A percentile compares a stretch with the other conserved stretches of the same genome.
Evolutionary conservation across 352 stramenopile species (phyloP).

Genomic region (Phytophthora constricta): DNA sequence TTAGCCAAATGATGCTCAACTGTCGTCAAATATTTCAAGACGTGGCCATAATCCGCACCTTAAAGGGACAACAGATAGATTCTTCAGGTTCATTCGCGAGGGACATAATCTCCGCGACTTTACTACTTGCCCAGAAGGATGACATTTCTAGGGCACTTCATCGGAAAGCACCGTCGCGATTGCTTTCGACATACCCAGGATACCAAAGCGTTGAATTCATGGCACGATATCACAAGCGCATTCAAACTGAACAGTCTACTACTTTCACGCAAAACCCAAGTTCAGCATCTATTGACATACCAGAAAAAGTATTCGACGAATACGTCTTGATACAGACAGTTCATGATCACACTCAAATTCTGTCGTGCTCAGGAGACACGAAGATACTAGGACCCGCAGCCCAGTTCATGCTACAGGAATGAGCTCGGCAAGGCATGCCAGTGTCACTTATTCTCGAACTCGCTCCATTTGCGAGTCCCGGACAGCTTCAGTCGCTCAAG

Average conservation of each 20-base stretch:
- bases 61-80: background rate
- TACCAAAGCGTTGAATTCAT: constrained; percentile 22
- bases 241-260: background rate
- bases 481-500: background rate
- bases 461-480: background rate
- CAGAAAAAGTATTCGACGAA: too few relatives aligned
- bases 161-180: background rate
- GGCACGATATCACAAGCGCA: background rate
- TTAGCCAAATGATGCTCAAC: constrained; percentile 34
- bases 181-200: constrained; percentile 30
- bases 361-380: too few relatives aligned
- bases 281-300: too few relatives aligned
- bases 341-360: too few relatives aligned
- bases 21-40: constrained; percentile 18
- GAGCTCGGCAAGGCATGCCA: too few relatives aligned
- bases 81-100: too few relatives aligned
- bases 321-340: too few relatives aligned
- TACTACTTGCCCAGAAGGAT: constrained; percentile 11
- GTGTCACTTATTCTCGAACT: too few relatives aligned
- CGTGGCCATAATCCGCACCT: background rate
- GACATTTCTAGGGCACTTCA: constrained; percentile 18
- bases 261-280: too few relatives aligned
- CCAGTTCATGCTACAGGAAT: too few relatives aligned
- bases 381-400: too few relatives aligned
- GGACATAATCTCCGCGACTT: background rate